Evolutionary conservation across 139 green algal genomes (phyloP).

Genomic region (Diplosphaera chodatii): DNA sequence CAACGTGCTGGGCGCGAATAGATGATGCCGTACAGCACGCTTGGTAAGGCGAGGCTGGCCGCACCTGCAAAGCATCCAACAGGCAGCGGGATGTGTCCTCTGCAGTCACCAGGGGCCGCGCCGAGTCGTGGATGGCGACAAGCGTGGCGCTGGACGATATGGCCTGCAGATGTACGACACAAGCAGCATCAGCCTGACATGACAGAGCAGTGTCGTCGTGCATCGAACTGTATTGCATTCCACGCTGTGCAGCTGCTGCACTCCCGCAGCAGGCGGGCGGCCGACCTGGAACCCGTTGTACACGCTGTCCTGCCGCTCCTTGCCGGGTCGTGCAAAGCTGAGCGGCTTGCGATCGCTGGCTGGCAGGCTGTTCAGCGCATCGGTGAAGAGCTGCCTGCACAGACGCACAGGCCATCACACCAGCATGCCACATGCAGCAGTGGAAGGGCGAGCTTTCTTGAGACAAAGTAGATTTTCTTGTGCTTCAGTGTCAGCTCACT

Average conservation of each 20-base stretch:
- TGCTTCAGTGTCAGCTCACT: constrained; percentile 19
- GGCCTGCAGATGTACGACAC: constrained; percentile 3
- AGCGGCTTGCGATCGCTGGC: constrained; percentile 28
- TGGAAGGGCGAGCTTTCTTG: too few relatives aligned
- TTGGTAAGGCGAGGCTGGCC: too few relatives aligned
- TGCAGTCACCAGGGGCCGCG: constrained; percentile 73
- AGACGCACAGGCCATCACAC: not conserved
- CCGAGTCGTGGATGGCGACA: constrained; percentile 93
- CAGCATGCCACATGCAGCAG: too few relatives aligned
- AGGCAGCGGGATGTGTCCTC: constrained; percentile 50
- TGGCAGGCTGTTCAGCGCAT: constrained; percentile 18
- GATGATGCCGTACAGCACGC: too few relatives aligned
- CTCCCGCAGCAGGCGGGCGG: too few relatives aligned
- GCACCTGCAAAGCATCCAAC: constrained; percentile 27
- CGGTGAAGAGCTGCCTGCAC: constrained; percentile 45
- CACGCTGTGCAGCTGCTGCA: not conserved
- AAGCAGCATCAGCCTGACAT: not conserved
- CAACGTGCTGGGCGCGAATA: too few relatives aligned
- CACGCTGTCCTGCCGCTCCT: constrained; percentile 93
- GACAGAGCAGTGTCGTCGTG: not conserved
- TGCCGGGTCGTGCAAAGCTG: constrained; percentile 82
- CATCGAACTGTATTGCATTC: too few relatives aligned
- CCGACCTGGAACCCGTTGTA: constrained; percentile 70
- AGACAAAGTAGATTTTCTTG: too few relatives aligned
- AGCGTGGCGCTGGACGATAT: constrained; percentile 40